Base-by-base conservation (phyloP, 306 rosid species). In the Gillenia trifoliata region DNA sequence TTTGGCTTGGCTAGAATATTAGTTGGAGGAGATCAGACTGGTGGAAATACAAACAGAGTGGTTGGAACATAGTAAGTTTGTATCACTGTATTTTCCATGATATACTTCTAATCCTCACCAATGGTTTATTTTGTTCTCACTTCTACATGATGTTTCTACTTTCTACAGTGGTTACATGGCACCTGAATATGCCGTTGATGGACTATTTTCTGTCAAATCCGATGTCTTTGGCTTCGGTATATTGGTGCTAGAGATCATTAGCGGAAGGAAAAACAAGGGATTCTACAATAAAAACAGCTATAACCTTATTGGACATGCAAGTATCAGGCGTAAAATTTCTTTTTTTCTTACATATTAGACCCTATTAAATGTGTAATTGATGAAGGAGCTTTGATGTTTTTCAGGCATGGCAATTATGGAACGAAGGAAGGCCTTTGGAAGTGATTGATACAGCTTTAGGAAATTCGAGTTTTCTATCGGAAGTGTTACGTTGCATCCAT, bases 31-130 rank as follows among this genome's bases (percentile, higher is more conserved):
- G 83, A 89, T 45, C 82, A 86, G 0, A 70, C 49, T 6, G 83
- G 85, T 77, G 93, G 88, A 79, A 85, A 80, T 62, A 89, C 91
- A 62, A 76, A 74, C 0, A 81, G 86, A 88, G 82, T 90, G n/a
- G 88, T 88, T 56, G 91, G 96, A 12, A 90, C 89, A 25, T 88
- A 85, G 89, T 86, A 85, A 81, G 96, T 79, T 47, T 13, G 25
- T 20, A 34, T 11, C 69, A 5, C 4, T n/a, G n/a, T n/a, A n/a
- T n/a, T n/a, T n/a, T n/a, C n/a, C n/a, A n/a, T n/a, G n/a, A n/a
- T n/a, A n/a, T n/a, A n/a, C n/a, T n/a, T n/a, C n/a, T n/a, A n/a
- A n/a, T n/a, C n/a, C 33, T 38, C 8, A 41, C 8, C 33, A 40
- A 23, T n/a, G 22, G 52, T 67, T 43, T 26, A 3, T 9, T 7